Conservation (phyloP, 2,329 filamentous ascomycete genomes). For the Cucurbitaria berberidis region DNA sequence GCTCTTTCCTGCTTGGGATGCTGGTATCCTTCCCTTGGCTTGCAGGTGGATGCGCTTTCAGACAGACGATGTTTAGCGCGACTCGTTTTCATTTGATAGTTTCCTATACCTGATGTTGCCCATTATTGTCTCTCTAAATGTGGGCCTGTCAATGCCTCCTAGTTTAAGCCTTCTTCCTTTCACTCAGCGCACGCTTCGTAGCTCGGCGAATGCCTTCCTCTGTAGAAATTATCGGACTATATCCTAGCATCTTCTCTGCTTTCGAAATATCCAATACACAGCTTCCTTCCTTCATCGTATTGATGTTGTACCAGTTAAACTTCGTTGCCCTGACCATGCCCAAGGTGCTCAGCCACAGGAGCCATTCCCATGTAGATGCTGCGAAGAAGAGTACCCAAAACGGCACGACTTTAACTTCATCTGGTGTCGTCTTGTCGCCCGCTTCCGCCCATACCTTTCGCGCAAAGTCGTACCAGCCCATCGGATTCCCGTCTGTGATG, state of each 20-base stretch:
- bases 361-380: not conserved
- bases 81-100: not conserved
- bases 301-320: conserved; percentile 3
- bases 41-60: too few relatives aligned
- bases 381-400: not conserved
- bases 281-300: conserved; percentile 3
- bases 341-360: conserved; percentile 2
- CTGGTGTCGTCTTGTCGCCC: conserved; percentile 2
- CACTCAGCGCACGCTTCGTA: not conserved
- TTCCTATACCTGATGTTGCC: not conserved
- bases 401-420: not conserved
- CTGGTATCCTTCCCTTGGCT: not conserved
- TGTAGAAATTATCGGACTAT: conserved; percentile 3
- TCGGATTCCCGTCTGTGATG: conserved; percentile 11
- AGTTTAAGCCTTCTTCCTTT: not conserved
- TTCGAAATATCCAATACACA: conserved; percentile 7
- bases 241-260: conserved; percentile 5
- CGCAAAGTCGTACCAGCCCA: conserved; percentile 13
- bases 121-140: not conserved
- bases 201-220: conserved; percentile 5
- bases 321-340: not conserved
- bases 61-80: too few relatives aligned
- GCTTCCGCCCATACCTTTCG: conserved; percentile 6
- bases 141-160: not conserved
- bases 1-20: not conserved